These are phyloP conservation scores for Ophiostoma himal-ulmi DNA, from an alignment of 2,329 filamentous ascomycete species.

Conservation along the genomic window DNA sequence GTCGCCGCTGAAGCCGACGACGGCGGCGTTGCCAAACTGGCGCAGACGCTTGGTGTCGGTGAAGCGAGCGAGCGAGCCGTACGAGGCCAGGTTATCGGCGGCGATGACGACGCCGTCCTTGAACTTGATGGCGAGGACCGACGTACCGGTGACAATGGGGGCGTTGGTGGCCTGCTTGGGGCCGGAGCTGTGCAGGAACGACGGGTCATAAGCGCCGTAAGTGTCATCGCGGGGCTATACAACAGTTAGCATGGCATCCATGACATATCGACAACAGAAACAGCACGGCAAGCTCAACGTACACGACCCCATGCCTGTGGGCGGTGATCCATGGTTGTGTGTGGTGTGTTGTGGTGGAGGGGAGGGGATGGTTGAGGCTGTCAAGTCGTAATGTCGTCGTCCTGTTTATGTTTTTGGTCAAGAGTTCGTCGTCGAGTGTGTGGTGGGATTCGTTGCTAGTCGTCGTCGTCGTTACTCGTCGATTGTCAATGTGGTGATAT, in stretches of 20 bases:
- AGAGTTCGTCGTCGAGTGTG: background rate
- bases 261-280: background rate
- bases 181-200: conserved; percentile 65
- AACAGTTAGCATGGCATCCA: background rate
- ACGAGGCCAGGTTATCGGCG: conserved; percentile 94
- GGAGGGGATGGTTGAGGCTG: background rate
- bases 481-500: conserved; percentile 9
- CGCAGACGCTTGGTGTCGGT: conserved; percentile 93
- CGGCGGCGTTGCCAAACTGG: conserved; percentile 73
- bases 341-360: background rate
- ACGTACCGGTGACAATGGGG: conserved; percentile 93
- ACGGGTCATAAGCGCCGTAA: conserved; percentile 87
- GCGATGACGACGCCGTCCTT: conserved; percentile 94
- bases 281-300: conserved; percentile 35
- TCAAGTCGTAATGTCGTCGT: background rate
- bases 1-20: conserved; percentile 93
- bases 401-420: background rate
- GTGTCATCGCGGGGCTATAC: conserved; percentile 88
- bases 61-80: conserved; percentile 94
- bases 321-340: conserved; percentile 58
- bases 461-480: conserved; percentile 12
- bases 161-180: conserved; percentile 85
- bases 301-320: conserved; percentile 69
- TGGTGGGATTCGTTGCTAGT: background rate
- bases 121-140: conserved; percentile 91